A percentile compares a stretch with the other conserved stretches of the same genome.
Evolutionary conservation across 176 grass and related monocot species (phyloP).

Genomic region (Aegilops speltoides): DNA sequence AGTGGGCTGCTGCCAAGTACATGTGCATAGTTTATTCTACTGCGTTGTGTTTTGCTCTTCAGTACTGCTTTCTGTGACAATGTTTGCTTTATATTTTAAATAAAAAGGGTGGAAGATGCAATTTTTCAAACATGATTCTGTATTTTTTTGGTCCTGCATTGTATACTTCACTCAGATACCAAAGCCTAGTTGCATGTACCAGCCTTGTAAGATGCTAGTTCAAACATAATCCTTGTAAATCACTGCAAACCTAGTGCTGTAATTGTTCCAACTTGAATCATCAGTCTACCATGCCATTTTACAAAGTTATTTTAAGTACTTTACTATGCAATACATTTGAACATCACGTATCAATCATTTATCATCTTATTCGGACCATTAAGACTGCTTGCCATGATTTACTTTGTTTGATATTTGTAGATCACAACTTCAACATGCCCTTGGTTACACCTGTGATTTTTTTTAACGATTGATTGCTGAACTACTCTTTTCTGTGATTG

Average conservation of each 20-base stretch:
- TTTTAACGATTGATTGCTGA: background rate
- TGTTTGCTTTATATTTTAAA: background rate
- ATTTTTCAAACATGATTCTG: background rate
- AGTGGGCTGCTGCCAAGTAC: no score
- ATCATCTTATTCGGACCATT: background rate
- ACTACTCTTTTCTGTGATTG: background rate
- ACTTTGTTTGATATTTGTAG: background rate
- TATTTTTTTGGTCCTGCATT: background rate
- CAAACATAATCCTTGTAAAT: background rate
- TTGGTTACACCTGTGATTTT: background rate
- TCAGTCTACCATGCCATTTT: background rate
- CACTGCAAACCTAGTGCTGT: background rate
- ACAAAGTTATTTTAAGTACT: background rate
- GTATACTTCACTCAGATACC: background rate
- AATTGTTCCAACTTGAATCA: background rate
- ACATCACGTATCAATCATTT: background rate
- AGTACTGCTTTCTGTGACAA: background rate
- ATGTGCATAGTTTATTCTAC: no score
- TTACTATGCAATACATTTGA: background rate
- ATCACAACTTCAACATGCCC: background rate
- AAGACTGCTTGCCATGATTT: no score
- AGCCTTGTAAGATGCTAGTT: background rate
- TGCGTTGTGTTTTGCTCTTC: no score
- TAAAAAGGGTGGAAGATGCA: background rate
- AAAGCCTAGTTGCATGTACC: background rate